Base-by-base conservation (phyloP, 1,284 basidiomycete genomes). In the Boletus semigastroideus region DNA sequence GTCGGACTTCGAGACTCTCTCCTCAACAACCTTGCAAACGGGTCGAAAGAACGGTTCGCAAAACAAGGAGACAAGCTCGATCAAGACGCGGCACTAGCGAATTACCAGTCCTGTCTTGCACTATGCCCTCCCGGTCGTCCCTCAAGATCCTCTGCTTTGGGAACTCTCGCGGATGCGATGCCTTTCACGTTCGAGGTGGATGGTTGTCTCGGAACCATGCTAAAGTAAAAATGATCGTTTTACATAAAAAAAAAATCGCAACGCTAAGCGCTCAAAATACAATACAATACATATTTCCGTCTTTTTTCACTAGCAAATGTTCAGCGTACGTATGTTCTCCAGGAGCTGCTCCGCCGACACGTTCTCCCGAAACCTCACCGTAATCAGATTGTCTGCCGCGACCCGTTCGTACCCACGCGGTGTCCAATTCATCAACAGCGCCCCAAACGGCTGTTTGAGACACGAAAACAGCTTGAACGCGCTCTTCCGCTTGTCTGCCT, bases 41-140 rank as follows among this genome's bases (percentile, higher is more conserved):
- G 64, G 8, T 36, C 69, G 22, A 48, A 31, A 2, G 48, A 54
- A 30, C 61, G 64, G 33, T 65, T 61, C 31, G n/a, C 30, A 20
- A 49, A 48, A 17, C 49, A 20, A n/a, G 56, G 63, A 40, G 42
- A 61, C 13, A 56, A 43, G 37, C 16, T 19, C 2, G 65, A 65
- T 47, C 49, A 69, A 19, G 55, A 68, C 9, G 19, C 42, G 5
- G 64, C 64, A 1, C 25, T 65, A 27, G 22, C 6, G 5, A 39
- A 51, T 28, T 60, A 48, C 47, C 57, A 61, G 28, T 51, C 57
- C 22, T 62, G 59, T 34, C 51, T 65, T 30, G 52, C 50, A 19
- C 47, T 65, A 42, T 61, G 61, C 19, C 61, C 61, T 44, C 57
- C 52, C 5, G 61, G 55, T n/a, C 63, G 68, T 33, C 53, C 54